These are phyloP conservation scores for Ceratobasidium sp. DNA, from an alignment of 1,284 basidiomycete genomes.

Conservation along the genomic window DNA sequence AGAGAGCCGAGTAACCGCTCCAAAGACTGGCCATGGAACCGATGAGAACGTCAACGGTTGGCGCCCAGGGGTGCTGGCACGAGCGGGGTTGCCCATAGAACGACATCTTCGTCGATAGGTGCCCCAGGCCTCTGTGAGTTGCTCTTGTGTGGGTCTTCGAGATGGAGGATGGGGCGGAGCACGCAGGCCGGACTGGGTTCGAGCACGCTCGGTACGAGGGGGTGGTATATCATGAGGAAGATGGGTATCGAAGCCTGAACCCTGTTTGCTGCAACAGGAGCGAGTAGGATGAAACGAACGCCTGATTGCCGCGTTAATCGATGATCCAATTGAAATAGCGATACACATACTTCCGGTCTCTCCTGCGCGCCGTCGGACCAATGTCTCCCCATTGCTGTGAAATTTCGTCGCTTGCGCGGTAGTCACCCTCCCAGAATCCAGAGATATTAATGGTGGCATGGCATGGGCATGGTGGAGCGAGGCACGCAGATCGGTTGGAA, in stretches of 20 bases:
- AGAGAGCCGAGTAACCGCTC: constrained; percentile 27
- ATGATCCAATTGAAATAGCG: not conserved
- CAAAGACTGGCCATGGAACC: constrained; percentile 40
- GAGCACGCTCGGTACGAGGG: constrained; percentile 3
- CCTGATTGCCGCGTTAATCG: constrained; percentile 20
- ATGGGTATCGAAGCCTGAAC: constrained; percentile 10
- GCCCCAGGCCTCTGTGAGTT: constrained; percentile 29
- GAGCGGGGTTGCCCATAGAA: constrained; percentile 18
- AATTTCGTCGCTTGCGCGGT: constrained; percentile 4
- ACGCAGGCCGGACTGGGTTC: constrained; percentile 18
- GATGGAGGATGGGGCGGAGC: constrained; percentile 32
- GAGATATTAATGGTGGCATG: not conserved
- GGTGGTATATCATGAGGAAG: not conserved
- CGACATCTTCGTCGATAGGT: constrained; percentile 34
- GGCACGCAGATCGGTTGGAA: constrained; percentile 12
- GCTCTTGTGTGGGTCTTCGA: constrained; percentile 18
- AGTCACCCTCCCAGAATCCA: not conserved
- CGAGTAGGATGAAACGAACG: constrained; percentile 27
- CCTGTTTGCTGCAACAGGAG: constrained; percentile 21
- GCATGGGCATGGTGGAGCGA: constrained; percentile 28
- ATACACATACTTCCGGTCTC: constrained; percentile 35
- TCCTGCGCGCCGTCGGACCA: constrained; percentile 20
- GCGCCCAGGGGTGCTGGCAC: not conserved
- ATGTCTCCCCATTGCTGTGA: constrained; percentile 37
- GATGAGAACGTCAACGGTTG: constrained; percentile 35